Conservation (phyloP, 257 asterid genomes). For the Leonotis leonurus region DNA sequence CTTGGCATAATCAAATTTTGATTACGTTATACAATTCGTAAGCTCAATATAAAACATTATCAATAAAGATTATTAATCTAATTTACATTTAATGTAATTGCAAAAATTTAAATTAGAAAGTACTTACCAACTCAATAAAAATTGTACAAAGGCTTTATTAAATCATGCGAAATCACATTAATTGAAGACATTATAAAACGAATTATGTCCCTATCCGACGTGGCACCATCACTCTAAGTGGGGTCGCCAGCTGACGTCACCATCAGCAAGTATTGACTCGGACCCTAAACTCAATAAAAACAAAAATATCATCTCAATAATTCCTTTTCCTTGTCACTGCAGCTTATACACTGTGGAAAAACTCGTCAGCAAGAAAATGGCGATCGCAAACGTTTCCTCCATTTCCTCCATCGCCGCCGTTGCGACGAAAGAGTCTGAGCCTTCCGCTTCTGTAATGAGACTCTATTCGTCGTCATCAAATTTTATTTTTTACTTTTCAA, state of each 20-base stretch:
- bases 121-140: too few relatives aligned
- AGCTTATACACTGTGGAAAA: neutral
- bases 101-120: too few relatives aligned
- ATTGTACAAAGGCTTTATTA: too few relatives aligned
- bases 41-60: too few relatives aligned
- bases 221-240: constrained; percentile 7
- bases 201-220: constrained; percentile 23
- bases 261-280: neutral
- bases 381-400: constrained; percentile 44
- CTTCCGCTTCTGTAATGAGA: constrained; percentile 5
- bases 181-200: too few relatives aligned
- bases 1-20: too few relatives aligned
- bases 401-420: constrained; percentile 24
- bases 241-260: constrained; percentile 17
- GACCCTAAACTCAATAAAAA: neutral
- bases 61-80: too few relatives aligned
- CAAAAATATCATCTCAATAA: constrained; percentile 13
- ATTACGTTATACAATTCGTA: too few relatives aligned
- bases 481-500: constrained; percentile 3
- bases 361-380: constrained; percentile 33
- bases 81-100: too few relatives aligned
- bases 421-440: constrained; percentile 29
- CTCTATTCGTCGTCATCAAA: constrained; percentile 6
- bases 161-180: too few relatives aligned
- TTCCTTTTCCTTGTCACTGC: constrained; percentile 7